Base-by-base conservation (phyloP, 371 early-diverging fungal genomes). In the Circinella minor region DNA sequence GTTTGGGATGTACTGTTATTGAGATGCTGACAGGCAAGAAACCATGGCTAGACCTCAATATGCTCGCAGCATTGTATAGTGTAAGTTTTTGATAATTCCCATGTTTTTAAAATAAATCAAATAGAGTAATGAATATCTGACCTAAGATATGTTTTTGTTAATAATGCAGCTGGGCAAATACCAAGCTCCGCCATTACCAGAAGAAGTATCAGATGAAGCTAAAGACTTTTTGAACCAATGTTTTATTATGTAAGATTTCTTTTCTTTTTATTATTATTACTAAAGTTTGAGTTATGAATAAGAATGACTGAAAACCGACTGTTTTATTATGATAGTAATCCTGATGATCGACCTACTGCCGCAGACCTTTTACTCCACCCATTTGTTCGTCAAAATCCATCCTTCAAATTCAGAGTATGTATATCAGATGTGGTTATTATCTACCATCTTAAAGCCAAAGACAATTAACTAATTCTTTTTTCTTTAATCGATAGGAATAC, bases 21-120 rank as follows among this genome's bases (percentile, higher is more conserved):
- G 99, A 98, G 84, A 98, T 98, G 99, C 84, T 96, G 71, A 96
- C 96, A 0, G 95, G 94, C 9, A 81, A 85, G 5, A 96, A 96
- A 74, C 99, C 99, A 20, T 98, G 96, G 93, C 86, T 93, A 20
- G 89, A 92, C 38, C 81, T 93, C 34, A 91, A 92, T 63, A 94
- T 95, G 80, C 86, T 94, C 73, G 93, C 95, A 74, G 95, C 97
- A 6, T 86, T 96, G 67, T 96, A 92, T 77, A 88, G 87, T 71
- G 85, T 88, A 70, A 74, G 75, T 70, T 11, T 13, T 34, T 38
- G 36, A 34, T 36, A 27, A 36, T 63, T 10, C 0, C 27, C 38
- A n/a, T 10, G 9, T 54, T 15, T 51, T 36, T 11, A 51, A 43
- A 27, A 27, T 27, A 27, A 27, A 27, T 27, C 27, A 27, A 27